Conservation (phyloP, 2,329 filamentous ascomycete genomes). For the Fonsecaea monophora region DNA sequence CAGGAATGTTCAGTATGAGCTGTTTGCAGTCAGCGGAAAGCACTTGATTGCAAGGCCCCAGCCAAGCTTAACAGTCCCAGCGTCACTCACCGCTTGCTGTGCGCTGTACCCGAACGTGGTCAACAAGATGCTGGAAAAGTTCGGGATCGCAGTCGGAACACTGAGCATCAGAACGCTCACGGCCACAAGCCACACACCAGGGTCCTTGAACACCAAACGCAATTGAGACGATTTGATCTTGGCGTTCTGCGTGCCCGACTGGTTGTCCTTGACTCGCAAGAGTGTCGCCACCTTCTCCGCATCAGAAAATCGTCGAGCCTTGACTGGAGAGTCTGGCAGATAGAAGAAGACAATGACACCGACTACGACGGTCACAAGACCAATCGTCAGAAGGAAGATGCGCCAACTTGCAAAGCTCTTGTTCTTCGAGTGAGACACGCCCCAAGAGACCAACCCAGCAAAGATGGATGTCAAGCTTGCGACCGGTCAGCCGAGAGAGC, state of each 20-base stretch:
- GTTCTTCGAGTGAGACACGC: constrained; percentile 39
- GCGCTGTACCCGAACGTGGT: constrained; percentile 54
- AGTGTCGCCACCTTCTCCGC: constrained; percentile 49
- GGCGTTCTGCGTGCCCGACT: constrained; percentile 60
- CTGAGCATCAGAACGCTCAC: constrained; percentile 31
- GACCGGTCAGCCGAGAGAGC: constrained; percentile 44
- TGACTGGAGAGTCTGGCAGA: constrained; percentile 53
- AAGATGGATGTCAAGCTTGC: constrained; percentile 50
- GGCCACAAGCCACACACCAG: constrained; percentile 58
- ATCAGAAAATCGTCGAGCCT: constrained; percentile 47
- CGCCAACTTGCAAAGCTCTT: constrained; percentile 40
- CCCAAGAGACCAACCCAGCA: constrained; percentile 50
- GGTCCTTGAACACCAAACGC: constrained; percentile 53
- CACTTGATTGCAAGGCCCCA: neutral
- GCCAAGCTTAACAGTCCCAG: neutral
- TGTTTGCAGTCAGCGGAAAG: neutral
- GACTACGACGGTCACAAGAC: constrained; percentile 51
- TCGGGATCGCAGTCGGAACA: constrained; percentile 45
- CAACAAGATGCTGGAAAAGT: constrained; percentile 54
- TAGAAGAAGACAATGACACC: constrained; percentile 49
- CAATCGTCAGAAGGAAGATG: constrained; percentile 56
- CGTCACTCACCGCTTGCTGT: constrained; percentile 45
- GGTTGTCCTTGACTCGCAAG: constrained; percentile 55
- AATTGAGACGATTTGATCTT: constrained; percentile 58
- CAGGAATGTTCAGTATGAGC: constrained; percentile 54